Evolutionary conservation across 2,329 filamentous ascomycete species (phyloP).

Genomic region (Helotiales sp.): DNA sequence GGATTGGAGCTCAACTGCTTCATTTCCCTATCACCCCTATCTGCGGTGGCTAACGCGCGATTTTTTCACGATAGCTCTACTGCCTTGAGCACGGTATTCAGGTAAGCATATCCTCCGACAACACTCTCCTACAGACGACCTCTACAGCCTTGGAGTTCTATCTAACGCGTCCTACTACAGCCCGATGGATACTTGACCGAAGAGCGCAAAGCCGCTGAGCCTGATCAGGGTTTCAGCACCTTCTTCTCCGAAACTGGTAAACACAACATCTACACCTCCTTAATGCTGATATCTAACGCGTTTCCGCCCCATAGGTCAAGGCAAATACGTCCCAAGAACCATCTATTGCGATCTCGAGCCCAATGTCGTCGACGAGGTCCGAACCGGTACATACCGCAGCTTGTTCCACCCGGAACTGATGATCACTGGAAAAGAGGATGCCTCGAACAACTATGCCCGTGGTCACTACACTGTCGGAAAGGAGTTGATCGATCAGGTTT

Average conservation of each 20-base stretch:
- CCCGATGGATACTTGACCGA: constrained; percentile 98
- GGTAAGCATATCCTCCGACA: constrained; percentile 61
- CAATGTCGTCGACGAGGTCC: constrained; percentile 99
- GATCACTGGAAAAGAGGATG: constrained; percentile 99
- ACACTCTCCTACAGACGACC: background rate
- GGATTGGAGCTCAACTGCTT: constrained; percentile 32
- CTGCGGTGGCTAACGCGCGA: constrained; percentile 33
- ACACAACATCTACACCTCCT: constrained; percentile 35
- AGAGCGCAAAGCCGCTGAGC: constrained; percentile 91
- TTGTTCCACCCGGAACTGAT: constrained; percentile 99
- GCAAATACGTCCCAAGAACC: constrained; percentile 98
- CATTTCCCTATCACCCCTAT: constrained; percentile 11
- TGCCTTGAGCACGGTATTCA: constrained; percentile 99
- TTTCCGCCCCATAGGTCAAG: constrained; percentile 69
- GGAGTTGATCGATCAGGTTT: constrained; percentile 96
- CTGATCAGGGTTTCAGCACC: constrained; percentile 98
- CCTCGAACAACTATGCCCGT: constrained; percentile 99
- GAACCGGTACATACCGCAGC: constrained; percentile 92
- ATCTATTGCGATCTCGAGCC: constrained; percentile 99
- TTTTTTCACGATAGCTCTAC: constrained; percentile 75
- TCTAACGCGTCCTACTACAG: constrained; percentile 57
- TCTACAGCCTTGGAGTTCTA: constrained; percentile 9
- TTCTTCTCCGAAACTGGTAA: constrained; percentile 99
- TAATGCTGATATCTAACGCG: constrained; percentile 40
- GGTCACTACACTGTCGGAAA: constrained; percentile 99